Conservation (phyloP, 352 stramenopile genomes). For the Saprolegnia parasitica region DNA sequence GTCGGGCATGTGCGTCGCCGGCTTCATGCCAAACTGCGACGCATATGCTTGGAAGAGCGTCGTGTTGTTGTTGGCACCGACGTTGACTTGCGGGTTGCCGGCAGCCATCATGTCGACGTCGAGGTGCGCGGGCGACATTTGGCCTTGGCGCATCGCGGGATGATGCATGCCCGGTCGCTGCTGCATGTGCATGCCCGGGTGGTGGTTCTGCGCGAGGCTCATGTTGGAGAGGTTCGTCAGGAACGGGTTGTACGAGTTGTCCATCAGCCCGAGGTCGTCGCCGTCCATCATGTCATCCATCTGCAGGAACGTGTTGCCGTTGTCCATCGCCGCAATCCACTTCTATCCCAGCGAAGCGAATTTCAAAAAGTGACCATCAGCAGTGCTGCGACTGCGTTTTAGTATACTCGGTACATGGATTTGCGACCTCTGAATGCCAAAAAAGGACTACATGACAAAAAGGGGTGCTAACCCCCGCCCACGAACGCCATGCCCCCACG, state of each 20-base stretch:
- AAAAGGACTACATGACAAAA: not conserved
- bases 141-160: not conserved
- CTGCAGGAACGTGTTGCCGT: slow-evolving; percentile 22
- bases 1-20: not conserved
- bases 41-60: slow-evolving; percentile 29
- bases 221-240: slow-evolving; percentile 26
- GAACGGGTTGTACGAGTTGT: slow-evolving; percentile 24
- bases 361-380: not conserved
- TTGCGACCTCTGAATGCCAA: not conserved
- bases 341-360: slow-evolving; percentile 1
- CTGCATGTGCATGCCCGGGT: slow-evolving; percentile 19
- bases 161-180: slow-evolving; percentile 4
- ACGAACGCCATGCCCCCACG: too few relatives aligned
- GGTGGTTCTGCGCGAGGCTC: slow-evolving; percentile 7
- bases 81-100: not conserved
- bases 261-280: slow-evolving; percentile 24
- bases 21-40: slow-evolving; percentile 28
- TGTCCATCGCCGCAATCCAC: slow-evolving; percentile 23
- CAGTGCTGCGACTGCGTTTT: not conserved
- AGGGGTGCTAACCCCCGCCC: too few relatives aligned
- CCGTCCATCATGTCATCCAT: slow-evolving; percentile 28
- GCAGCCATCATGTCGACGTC: slow-evolving; percentile 26
- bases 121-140: slow-evolving; percentile 7
- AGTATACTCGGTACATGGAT: slow-evolving; percentile 5
- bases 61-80: slow-evolving; percentile 1